Percentiles rank a stretch among this genome's conserved stretches.
Evolutionary conservation across 129 eudicot species (phyloP).

Genomic region (Smallanthus sonchifolius): DNA sequence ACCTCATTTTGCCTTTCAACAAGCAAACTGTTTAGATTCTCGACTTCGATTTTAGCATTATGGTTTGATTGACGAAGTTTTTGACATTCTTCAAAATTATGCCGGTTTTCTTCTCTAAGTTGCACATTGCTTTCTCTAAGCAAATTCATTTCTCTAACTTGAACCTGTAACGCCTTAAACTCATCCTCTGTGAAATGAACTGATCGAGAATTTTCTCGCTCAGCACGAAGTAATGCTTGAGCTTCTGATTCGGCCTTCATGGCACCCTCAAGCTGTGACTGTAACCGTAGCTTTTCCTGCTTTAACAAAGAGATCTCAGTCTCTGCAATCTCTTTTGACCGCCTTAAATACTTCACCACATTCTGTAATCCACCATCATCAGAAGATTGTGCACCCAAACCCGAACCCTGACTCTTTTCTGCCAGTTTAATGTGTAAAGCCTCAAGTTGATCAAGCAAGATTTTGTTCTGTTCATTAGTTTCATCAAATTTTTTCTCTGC

Average conservation of each 20-base stretch:
- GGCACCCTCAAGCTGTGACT: slow-evolving; percentile 89
- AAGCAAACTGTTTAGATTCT: slow-evolving; percentile 46
- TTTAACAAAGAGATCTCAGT: slow-evolving; percentile 84
- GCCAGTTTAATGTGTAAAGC: slow-evolving; percentile 83
- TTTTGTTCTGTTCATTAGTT: slow-evolving; percentile 75
- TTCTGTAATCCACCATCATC: slow-evolving; percentile 75
- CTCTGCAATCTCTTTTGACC: slow-evolving; percentile 92
- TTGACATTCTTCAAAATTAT: slow-evolving; percentile 89
- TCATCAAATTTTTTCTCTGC: slow-evolving; percentile 67
- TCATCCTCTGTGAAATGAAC: slow-evolving; percentile 72
- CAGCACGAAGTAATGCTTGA: slow-evolving; percentile 60
- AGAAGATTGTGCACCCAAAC: slow-evolving; percentile 25
- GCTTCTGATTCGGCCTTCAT: slow-evolving; percentile 68
- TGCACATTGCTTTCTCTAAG: slow-evolving; percentile 92
- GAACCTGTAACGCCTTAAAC: slow-evolving; percentile 80
- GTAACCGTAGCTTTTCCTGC: slow-evolving; percentile 85
- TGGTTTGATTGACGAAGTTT: slow-evolving; percentile 63
- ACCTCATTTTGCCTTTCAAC: slow-evolving; percentile 47
- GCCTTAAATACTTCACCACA: slow-evolving; percentile 84
- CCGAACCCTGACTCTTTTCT: slow-evolving; percentile 46
- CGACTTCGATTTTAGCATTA: slow-evolving; percentile 39
- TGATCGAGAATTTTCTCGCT: slow-evolving; percentile 60
- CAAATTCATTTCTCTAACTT: slow-evolving; percentile 78
- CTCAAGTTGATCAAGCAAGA: slow-evolving; percentile 71
- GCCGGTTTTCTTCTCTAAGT: slow-evolving; percentile 83